These are phyloP conservation scores for Murraya koenigii DNA, from an alignment of 345 rosid genomes.

Conservation along the genomic window DNA sequence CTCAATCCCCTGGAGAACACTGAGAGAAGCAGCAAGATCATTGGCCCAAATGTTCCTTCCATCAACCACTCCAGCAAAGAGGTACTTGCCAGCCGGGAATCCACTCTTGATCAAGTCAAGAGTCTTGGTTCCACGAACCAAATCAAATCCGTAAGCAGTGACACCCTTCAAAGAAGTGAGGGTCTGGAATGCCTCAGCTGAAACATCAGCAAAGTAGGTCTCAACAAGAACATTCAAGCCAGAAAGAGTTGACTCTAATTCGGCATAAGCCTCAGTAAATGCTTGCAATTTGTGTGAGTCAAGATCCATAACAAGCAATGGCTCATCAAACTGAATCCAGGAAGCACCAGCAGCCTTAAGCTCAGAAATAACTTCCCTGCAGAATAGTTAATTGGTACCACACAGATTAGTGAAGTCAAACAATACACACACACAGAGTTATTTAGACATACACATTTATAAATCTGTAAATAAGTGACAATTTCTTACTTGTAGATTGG, in stretches of 20 bases:
- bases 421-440: background rate
- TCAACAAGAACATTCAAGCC: constrained; percentile 82
- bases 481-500: constrained; percentile 80
- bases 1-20: constrained; percentile 55
- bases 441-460: background rate
- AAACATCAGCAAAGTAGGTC: constrained; percentile 94
- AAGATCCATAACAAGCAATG: constrained; percentile 87
- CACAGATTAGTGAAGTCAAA: constrained; percentile 21
- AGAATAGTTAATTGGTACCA: constrained; percentile 13
- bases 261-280: constrained; percentile 74
- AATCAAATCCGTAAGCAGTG: constrained; percentile 77
- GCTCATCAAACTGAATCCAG: constrained; percentile 95
- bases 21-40: constrained; percentile 82
- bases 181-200: constrained; percentile 74
- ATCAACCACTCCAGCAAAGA: constrained; percentile 94
- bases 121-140: constrained; percentile 86
- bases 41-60: constrained; percentile 99
- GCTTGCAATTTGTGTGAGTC: constrained; percentile 79
- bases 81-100: constrained; percentile 82
- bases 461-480: background rate
- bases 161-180: constrained; percentile 88
- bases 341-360: constrained; percentile 96
- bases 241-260: constrained; percentile 73
- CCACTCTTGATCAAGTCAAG: constrained; percentile 72
- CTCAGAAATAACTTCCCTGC: constrained; percentile 85